These are phyloP conservation scores for Rhododendron henanense DNA, from an alignment of 148 eudicot species.

Conservation along the genomic window DNA sequence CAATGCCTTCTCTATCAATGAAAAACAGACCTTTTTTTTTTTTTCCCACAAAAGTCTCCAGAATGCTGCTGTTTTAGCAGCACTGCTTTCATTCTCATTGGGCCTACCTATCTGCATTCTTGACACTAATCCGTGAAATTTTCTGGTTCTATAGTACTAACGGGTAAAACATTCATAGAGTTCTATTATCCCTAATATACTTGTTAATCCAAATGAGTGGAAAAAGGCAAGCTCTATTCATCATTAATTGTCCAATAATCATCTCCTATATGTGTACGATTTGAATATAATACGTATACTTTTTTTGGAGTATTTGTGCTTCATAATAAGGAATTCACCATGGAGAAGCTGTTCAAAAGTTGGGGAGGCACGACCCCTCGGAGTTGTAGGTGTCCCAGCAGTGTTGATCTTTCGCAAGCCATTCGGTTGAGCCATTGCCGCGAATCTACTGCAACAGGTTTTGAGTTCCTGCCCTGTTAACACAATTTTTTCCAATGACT, in stretches of 20 bases:
- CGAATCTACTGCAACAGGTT: neutral
- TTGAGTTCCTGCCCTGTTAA: neutral
- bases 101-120: neutral
- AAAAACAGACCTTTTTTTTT: neutral
- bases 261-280: neutral
- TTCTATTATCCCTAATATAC: neutral
- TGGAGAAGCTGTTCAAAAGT: constrained; percentile 54
- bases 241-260: neutral
- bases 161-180: neutral
- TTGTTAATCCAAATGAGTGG: neutral
- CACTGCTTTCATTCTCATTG: neutral
- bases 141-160: neutral
- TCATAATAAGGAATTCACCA: constrained; percentile 29
- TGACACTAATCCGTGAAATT: neutral
- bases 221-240: neutral
- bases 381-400: constrained; percentile 26
- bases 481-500: neutral
- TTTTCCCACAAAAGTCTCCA: neutral
- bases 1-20: neutral
- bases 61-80: neutral
- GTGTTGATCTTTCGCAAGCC: constrained; percentile 23
- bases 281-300: neutral
- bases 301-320: neutral
- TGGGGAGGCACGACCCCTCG: constrained; percentile 22
- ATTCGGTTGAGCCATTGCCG: constrained; percentile 48